Percentiles rank a stretch among this genome's conserved stretches.
Conservation (phyloP, 2,329 filamentous ascomycete genomes). For the Nakataea oryzae region DNA sequence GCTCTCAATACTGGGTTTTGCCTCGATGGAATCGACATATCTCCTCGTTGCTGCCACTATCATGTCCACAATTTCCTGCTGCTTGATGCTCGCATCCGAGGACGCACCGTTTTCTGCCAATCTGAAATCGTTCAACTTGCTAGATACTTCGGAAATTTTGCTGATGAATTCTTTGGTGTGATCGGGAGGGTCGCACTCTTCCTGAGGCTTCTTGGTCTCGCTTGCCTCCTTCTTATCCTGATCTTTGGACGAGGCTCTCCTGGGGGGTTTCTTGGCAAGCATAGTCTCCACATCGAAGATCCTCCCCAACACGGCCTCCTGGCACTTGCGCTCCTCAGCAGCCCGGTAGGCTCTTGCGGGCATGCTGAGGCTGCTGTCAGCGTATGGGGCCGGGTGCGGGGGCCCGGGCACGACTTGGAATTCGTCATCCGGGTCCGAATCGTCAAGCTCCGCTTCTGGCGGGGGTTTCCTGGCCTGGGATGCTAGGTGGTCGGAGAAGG, state of each 20-base stretch:
- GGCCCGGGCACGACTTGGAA: constrained; percentile 31
- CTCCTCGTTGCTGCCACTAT: constrained; percentile 40
- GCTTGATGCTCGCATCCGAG: constrained; percentile 16
- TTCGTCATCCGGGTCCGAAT: constrained; percentile 43
- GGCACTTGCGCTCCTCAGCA: constrained; percentile 41
- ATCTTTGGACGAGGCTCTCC: constrained; percentile 13
- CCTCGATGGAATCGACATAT: constrained; percentile 29
- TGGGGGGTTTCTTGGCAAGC: constrained; percentile 21
- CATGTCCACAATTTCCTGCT: constrained; percentile 36
- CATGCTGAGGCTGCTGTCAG: constrained; percentile 24
- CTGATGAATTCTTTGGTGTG: constrained; percentile 23
- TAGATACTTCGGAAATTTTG: constrained; percentile 27
- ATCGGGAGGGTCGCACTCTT: constrained; percentile 13
- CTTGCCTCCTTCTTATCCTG: constrained; percentile 4
- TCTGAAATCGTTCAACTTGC: constrained; percentile 28
- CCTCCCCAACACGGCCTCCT: constrained; percentile 40
- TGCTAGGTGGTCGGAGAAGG: constrained; percentile 44
- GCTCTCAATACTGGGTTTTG: not conserved
- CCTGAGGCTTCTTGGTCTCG: constrained; percentile 14
- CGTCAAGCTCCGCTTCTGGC: constrained; percentile 24
- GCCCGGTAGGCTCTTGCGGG: constrained; percentile 35
- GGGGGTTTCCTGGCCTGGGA: constrained; percentile 31
- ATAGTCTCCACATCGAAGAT: constrained; percentile 41
- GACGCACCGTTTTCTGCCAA: constrained; percentile 15
- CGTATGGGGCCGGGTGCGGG: constrained; percentile 11